phyloP scores from a whole-genome alignment of 352 stramenopile genomes.

The Pythium guiyangense region DNA sequence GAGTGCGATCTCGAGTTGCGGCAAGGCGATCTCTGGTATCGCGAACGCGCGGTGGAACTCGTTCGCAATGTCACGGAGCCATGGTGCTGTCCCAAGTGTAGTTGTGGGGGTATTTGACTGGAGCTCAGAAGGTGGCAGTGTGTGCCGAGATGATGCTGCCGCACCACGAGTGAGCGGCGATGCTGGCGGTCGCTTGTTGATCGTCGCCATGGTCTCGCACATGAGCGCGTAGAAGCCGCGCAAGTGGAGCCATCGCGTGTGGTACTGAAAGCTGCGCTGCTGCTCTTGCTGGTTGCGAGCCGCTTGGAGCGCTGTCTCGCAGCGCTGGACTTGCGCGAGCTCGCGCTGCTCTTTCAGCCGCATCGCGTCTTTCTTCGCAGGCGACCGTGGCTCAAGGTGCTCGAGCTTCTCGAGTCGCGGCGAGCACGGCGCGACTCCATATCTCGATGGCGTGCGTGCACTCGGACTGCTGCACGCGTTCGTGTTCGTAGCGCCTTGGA shows the following conservation, averaged over 20 bases:
- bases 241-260: slow-evolving; percentile 37
- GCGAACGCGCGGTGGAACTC: slow-evolving; percentile 24
- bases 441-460: background rate
- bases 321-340: slow-evolving; percentile 15
- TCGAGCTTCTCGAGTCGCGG: slow-evolving; percentile 6
- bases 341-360: slow-evolving; percentile 43
- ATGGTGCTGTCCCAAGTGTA: background rate
- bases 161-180: slow-evolving; percentile 3
- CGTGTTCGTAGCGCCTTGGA: background rate
- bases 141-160: background rate
- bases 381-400: background rate
- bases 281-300: slow-evolving; percentile 28
- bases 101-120: background rate
- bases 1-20: slow-evolving; percentile 40
- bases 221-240: slow-evolving; percentile 41
- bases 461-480: background rate
- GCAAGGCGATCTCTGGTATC: slow-evolving; percentile 19
- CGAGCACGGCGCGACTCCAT: background rate
- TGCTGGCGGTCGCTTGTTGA: background rate
- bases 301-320: slow-evolving; percentile 14
- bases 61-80: slow-evolving; percentile 29
- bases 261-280: slow-evolving; percentile 30
- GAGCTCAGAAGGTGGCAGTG: no score
- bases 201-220: slow-evolving; percentile 18
- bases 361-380: slow-evolving; percentile 1